Evolutionary conservation across 2,329 filamentous ascomycete genomes (phyloP), one percentile per base, ranked within the genome.

Genomic region (Aspergillus sclerotialis): DNA sequence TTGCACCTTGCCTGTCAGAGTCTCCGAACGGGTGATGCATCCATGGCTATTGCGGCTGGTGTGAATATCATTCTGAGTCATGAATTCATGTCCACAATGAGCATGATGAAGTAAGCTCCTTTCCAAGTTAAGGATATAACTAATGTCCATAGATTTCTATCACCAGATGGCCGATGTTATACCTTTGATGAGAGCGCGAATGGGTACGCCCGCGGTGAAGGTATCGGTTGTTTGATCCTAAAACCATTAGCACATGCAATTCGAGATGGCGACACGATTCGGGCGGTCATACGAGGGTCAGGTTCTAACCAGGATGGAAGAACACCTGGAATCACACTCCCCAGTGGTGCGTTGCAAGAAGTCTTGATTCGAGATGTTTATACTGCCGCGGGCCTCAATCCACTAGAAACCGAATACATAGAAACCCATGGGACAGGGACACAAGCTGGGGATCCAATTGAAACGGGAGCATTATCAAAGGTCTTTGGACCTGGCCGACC

Each of bases 141-240:
- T n/a, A n/a, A n/a, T n/a, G n/a, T n/a, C n/a, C n/a, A n/a, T n/a
- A n/a, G 55, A 2, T 47, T 60, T 26, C 46, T 70, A 14, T 68
- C 64, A 32, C 63, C 65, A 1, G 51, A 63, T 44, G 66, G 67
- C 2, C 60, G 58, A 33, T 70, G 62, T 27, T 61, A 60, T 24
- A 67, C 67, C 52, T 80, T 74, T 46, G 78, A 79, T 44, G 51
- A 62, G n/a, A 64, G 67, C 3, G 79, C 75, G n/a, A 73, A 75
- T 38, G 80, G 80, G 1, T 84, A 82, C 47, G 77, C 72, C 0
- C 67, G 78, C 19, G 79, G 78, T 1, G 80, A 84, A 47, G 80
- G 78, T 0, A 64, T 75, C 16, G 76, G 69, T 0, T 65, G 74
- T n/a, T 44, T 82, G 3, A 50, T 80, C 8, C 50, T 82, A 9